Percentiles rank a stretch among this genome's conserved stretches.
Conservation (phyloP, 345 rosid genomes). For the Brassica nigra region DNA sequence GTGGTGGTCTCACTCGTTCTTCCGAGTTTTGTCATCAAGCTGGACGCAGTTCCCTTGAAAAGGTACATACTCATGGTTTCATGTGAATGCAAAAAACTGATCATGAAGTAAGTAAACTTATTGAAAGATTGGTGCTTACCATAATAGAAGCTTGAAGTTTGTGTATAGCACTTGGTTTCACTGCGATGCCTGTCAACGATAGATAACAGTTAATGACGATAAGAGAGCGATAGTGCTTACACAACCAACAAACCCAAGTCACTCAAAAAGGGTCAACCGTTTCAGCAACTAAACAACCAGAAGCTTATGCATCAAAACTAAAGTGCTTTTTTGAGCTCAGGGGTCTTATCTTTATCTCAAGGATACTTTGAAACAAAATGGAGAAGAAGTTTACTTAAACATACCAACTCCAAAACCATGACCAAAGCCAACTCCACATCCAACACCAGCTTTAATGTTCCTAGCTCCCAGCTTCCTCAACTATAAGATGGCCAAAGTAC, state of each 20-base stretch:
- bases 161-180: slow-evolving; percentile 77
- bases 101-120: not conserved
- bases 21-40: slow-evolving; percentile 73
- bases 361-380: not conserved
- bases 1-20: slow-evolving; percentile 40
- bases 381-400: slow-evolving; percentile 5
- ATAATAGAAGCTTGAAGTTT: slow-evolving; percentile 62
- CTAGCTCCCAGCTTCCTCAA: slow-evolving; percentile 41
- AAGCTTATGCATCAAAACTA: not conserved
- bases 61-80: slow-evolving; percentile 33
- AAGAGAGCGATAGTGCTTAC: not conserved
- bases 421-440: slow-evolving; percentile 46
- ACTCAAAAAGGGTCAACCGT: not conserved
- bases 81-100: slow-evolving; percentile 29
- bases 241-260: slow-evolving; percentile 16
- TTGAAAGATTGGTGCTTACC: slow-evolving; percentile 44
- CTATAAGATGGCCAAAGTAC: slow-evolving; percentile 22
- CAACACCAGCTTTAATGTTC: slow-evolving; percentile 39
- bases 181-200: slow-evolving; percentile 67
- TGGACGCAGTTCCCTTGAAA: slow-evolving; percentile 55
- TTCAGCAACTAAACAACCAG: not conserved
- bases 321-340: not conserved
- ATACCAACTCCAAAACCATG: slow-evolving; percentile 47
- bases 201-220: not conserved
- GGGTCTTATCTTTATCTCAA: not conserved